Conservation (phyloP, 768 basidiomycete species). For the Lactifluus pinguis region DNA sequence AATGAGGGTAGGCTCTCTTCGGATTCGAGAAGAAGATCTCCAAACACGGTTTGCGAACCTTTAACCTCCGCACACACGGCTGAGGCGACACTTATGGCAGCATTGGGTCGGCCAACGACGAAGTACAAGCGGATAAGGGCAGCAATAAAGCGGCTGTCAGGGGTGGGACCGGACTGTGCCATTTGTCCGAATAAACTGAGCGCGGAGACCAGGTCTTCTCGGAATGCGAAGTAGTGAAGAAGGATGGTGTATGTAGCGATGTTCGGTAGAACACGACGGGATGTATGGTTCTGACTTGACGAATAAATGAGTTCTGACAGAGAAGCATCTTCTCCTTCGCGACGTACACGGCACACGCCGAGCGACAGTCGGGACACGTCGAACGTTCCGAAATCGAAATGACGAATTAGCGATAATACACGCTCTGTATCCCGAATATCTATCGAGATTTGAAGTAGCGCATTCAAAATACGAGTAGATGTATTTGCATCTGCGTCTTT, state of each 20-base stretch:
- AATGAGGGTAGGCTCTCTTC: slow-evolving; percentile 7
- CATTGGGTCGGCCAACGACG: background rate
- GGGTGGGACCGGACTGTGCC: slow-evolving; percentile 2
- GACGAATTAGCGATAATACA: slow-evolving; percentile 39
- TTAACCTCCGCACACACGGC: slow-evolving; percentile 1
- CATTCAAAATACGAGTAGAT: slow-evolving; percentile 56
- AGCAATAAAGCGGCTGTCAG: slow-evolving; percentile 15
- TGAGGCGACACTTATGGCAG: slow-evolving; percentile 7
- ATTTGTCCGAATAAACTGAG: slow-evolving; percentile 7
- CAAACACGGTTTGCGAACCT: background rate
- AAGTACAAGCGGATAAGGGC: slow-evolving; percentile 18
- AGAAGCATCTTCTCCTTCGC: slow-evolving; percentile 6
- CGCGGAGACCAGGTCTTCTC: slow-evolving; percentile 1
- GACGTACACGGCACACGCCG: background rate
- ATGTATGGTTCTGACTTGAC: background rate
- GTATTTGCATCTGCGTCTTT: slow-evolving; percentile 30
- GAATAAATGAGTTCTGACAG: slow-evolving; percentile 1
- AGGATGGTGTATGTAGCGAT: slow-evolving; percentile 20
- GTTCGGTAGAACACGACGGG: slow-evolving; percentile 10
- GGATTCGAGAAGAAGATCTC: background rate
- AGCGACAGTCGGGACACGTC: slow-evolving; percentile 1
- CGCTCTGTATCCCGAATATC: slow-evolving; percentile 43
- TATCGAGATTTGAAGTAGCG: slow-evolving; percentile 52
- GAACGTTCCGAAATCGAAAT: slow-evolving; percentile 31
- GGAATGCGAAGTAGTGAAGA: slow-evolving; percentile 5